Evolutionary conservation across 192 early-diverging fungal genomes (phyloP).

Genomic region (Coemansia sp.): DNA sequence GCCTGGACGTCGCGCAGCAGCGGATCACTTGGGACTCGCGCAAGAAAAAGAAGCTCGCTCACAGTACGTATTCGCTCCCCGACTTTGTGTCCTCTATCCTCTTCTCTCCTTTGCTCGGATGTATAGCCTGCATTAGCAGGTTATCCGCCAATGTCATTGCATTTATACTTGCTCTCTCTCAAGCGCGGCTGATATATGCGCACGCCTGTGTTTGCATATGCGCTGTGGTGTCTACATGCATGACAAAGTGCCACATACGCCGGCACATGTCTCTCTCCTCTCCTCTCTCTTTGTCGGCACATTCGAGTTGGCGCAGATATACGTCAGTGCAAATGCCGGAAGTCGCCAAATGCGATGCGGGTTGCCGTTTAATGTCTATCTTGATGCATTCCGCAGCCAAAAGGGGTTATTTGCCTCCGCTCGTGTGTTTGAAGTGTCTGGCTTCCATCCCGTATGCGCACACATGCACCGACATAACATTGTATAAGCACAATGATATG

Average conservation of each 20-base stretch:
- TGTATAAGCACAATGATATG: no score
- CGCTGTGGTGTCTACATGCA: constrained; percentile 3
- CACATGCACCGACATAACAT: no score
- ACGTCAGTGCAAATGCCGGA: not conserved
- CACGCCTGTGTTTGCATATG: not conserved
- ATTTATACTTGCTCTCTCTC: not conserved
- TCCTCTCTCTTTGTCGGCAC: not conserved
- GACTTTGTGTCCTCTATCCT: not conserved
- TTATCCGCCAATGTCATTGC: constrained; percentile 2
- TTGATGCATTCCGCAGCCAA: constrained; percentile 1
- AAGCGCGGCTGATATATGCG: not conserved
- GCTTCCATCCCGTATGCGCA: not conserved
- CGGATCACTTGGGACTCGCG: constrained; percentile 57
- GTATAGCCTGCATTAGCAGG: not conserved
- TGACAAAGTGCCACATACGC: constrained; percentile 3
- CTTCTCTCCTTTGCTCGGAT: not conserved
- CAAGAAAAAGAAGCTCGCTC: constrained; percentile 57
- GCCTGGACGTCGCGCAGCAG: constrained; percentile 57
- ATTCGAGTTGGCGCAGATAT: not conserved
- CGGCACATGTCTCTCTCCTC: not conserved
- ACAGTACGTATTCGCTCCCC: constrained; percentile 47
- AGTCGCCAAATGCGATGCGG: no score
- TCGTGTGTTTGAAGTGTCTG: not conserved
- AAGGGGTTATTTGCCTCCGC: not conserved
- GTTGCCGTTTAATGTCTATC: no score